Percentiles rank a stretch among this genome's conserved stretches.
Evolutionary conservation across 371 early-diverging fungal species (phyloP).

Genomic region (Mortierella sp.): DNA sequence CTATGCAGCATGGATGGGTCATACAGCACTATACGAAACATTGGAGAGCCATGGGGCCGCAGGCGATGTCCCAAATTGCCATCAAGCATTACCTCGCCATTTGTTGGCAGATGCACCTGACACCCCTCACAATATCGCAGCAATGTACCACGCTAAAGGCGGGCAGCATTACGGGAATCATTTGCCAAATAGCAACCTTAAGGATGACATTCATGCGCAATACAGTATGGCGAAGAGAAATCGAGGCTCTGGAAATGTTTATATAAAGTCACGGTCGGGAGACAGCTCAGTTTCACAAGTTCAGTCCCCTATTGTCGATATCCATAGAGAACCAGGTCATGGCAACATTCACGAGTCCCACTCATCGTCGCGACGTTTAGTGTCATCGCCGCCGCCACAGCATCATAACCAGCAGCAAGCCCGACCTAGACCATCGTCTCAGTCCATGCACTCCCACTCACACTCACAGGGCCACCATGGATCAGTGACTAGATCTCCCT

Average conservation of each 20-base stretch:
- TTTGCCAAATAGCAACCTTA: constrained; percentile 32
- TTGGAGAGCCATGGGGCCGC: constrained; percentile 44
- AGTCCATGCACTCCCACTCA: constrained; percentile 35
- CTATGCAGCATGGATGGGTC: constrained; percentile 51
- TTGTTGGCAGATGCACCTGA: constrained; percentile 26
- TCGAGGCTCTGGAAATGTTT: constrained; percentile 33
- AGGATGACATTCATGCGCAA: constrained; percentile 35
- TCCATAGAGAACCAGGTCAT: constrained; percentile 18
- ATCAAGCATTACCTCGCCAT: constrained; percentile 38
- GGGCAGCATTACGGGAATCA: constrained; percentile 1
- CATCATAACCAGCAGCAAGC: constrained; percentile 16
- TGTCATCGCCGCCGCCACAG: constrained; percentile 31
- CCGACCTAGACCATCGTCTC: constrained; percentile 28
- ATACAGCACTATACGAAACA: constrained; percentile 17
- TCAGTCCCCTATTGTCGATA: constrained; percentile 14
- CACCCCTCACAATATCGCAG: constrained; percentile 12
- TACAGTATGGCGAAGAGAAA: constrained; percentile 51
- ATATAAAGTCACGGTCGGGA: constrained; percentile 27
- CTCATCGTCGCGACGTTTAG: constrained; percentile 8
- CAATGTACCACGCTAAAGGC: constrained; percentile 41
- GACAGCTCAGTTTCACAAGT: constrained; percentile 15
- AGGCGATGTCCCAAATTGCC: constrained; percentile 25
- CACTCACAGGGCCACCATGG: constrained; percentile 31
- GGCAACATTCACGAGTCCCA: constrained; percentile 9
- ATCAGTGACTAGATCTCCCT: constrained; percentile 36